These are phyloP conservation scores for Cyanophora paradoxa DNA, from an alignment of 78 protist genomes.

Conservation along the genomic window DNA sequence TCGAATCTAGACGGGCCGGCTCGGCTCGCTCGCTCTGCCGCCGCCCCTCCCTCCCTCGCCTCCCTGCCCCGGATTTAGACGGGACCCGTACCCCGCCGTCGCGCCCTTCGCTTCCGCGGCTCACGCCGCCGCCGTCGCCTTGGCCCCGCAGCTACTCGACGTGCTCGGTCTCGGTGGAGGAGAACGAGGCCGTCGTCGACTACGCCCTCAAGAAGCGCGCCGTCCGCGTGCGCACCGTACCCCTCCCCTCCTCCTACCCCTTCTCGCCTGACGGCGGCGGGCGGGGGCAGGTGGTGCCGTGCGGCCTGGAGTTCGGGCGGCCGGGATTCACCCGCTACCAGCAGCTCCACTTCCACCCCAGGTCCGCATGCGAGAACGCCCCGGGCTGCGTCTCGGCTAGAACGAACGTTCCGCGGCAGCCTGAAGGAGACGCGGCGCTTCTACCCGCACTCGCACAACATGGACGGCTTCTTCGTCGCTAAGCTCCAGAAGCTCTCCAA, in stretches of 20 bases:
- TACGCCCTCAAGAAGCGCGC: constrained; percentile 82
- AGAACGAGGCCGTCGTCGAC: constrained; percentile 95
- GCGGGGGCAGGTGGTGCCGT: constrained; percentile 19
- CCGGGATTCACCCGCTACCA: constrained; percentile 21
- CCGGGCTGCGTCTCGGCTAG: too few relatives aligned
- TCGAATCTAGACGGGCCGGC: too few relatives aligned
- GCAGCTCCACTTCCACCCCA: neutral
- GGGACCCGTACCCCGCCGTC: neutral
- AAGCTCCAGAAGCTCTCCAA: constrained; percentile 84
- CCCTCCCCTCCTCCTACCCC: neutral
- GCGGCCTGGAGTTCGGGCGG: neutral
- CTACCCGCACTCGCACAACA: constrained; percentile 98
- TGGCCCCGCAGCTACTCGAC: constrained; percentile 65
- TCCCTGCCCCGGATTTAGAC: neutral
- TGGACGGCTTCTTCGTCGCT: constrained; percentile 98
- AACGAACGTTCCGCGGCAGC: constrained; percentile 82
- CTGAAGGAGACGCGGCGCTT: constrained; percentile 61
- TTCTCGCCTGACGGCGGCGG: neutral
- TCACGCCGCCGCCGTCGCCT: too few relatives aligned
- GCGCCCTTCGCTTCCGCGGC: too few relatives aligned
- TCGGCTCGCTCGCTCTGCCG: too few relatives aligned
- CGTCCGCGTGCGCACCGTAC: constrained; percentile 10
- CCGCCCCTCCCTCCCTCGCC: neutral
- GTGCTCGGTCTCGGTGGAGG: constrained; percentile 73
- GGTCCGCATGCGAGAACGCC: too few relatives aligned